Evolutionary conservation across 75 land plant genomes (phyloP), one percentile per base, ranked within the genome.

Genomic region (Pseudotsuga menziesii): DNA sequence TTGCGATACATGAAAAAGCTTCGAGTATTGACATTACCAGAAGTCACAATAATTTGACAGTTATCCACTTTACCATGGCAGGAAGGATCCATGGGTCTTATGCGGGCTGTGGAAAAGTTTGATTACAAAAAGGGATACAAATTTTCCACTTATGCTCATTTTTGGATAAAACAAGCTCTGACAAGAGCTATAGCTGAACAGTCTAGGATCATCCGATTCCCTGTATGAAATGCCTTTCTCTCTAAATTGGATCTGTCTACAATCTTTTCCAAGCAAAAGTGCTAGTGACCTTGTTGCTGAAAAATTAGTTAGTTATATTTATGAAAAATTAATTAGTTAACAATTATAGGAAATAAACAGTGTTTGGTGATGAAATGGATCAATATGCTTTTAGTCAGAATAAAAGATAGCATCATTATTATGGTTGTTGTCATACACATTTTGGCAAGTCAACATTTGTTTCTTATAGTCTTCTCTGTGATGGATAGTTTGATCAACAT

Each of bases 51-150:
- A 73, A 73, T 11, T 44, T 73, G 57, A 48, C 12, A 0, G 39
- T 8, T 71, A 44, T 48, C 56, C 5, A 25, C 41, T 52, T 73
- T 73, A 48, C 56, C 23, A 73, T 72, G 76, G 35, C 74, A 92
- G 95, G 95, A 79, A 77, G 95, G 95, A 75, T 90, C 85, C 52
- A 74, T 78, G 82, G 95, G 92, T 39, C 87, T 92, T 32, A 87
- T 92, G 83, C 85, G 56, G 73, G 89, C 91, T 70, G 76, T 90
- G 22, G 88, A 90, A 58, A 92, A 87, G 79, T 92, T 88, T 77
- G 85, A 90, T 63, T 86, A 82, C 12, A 83, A 82, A 78, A 78
- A 78, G 58, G 93, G 89, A n/a, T 88, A 82, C 83, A 78, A 92
- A 75, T 92, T 92, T 86, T 79, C 88, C 19, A 75, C 89, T 62